Base-by-base conservation (phyloP, 176 grass and related monocot genomes). In the Eragrostis curvula region DNA sequence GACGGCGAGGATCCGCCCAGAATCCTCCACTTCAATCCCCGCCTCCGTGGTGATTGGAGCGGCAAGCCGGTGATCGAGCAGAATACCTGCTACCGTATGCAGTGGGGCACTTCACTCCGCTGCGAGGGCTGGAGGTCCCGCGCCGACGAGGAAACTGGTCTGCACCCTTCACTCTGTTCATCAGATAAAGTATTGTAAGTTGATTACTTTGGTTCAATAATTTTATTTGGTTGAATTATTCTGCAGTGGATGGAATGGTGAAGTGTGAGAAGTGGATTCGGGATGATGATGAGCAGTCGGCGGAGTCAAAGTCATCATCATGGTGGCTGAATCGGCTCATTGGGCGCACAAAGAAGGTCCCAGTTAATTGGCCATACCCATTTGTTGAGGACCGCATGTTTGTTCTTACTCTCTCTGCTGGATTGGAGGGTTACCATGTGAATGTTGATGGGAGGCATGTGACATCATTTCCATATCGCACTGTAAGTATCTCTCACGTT, bases 31-130 rank as follows among this genome's bases (percentile, higher is more conserved):
- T 96, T 99, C 74, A 99, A 99, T 66, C 96, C 96, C 9, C 83
- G 96, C 36, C 92, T 99, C 44, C 90, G 87, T 18, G 96, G 96
- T 0, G 96, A 99, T 80, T 99, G 96, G 96, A 99, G 96, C 68
- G 88, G 83, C 53, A 96, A 90, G 65, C 96, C 93, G 0, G 93
- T 93, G 32, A 99, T 99, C 61, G 96, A 99, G 87, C 91, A 93
- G 89, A 99, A 99, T 81, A 96, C 96, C 42, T 99, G 96, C 84
- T 99, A 99, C 85, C 85, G 96, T 58, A 96, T 96, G 93, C 96
- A 99, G 83, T 99, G 96, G 96, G 96, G 96, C 46, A 86, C 83
- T 9, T 46, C 96, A 4, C 70, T 93, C 43, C 84, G 93, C 4
- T 99, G 96, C 12, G 91, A 99, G 39, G 96, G 96, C 20, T 88